phyloP scores from a whole-genome alignment of 805 yeast genomes.

The Kluyveromyces starmeri region DNA sequence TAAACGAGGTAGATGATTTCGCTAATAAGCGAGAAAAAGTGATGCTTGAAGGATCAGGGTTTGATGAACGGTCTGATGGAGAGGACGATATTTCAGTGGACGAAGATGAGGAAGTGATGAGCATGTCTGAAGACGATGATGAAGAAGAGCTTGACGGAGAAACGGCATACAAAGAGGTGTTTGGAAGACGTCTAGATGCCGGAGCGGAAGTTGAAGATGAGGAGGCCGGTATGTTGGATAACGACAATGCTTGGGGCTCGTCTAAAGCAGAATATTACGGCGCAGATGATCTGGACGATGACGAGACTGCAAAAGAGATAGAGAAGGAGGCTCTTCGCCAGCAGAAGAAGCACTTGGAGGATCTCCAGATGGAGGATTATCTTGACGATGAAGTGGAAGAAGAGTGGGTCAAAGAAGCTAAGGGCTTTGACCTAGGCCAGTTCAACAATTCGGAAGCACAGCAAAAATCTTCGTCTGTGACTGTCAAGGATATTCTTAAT shows the following conservation, averaged over 20 bases:
- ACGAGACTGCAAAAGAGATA: slow-evolving; percentile 65
- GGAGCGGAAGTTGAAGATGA: slow-evolving; percentile 25
- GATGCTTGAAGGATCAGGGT: slow-evolving; percentile 48
- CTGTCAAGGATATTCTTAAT: slow-evolving; percentile 36
- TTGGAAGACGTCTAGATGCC: slow-evolving; percentile 25
- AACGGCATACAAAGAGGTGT: slow-evolving; percentile 32
- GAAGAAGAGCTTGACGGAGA: slow-evolving; percentile 30
- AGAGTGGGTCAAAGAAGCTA: slow-evolving; percentile 65
- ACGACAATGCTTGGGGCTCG: slow-evolving; percentile 41
- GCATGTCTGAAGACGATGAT: slow-evolving; percentile 22
- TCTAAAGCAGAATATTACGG: slow-evolving; percentile 43
- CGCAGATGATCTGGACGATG: slow-evolving; percentile 46
- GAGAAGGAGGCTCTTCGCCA: slow-evolving; percentile 83
- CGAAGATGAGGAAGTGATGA: slow-evolving; percentile 33
- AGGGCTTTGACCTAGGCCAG: slow-evolving; percentile 37
- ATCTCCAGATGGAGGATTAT: slow-evolving; percentile 64
- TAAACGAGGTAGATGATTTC: slow-evolving; percentile 63
- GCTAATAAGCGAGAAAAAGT: slow-evolving; percentile 50
- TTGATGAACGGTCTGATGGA: slow-evolving; percentile 31
- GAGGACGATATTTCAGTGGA: slow-evolving; percentile 40
- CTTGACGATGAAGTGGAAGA: slow-evolving; percentile 62
- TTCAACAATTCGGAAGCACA: slow-evolving; percentile 24
- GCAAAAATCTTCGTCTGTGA: slow-evolving; percentile 24
- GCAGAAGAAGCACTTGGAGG: slow-evolving; percentile 72
- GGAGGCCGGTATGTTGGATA: slow-evolving; percentile 26